Base-by-base conservation (phyloP, 768 basidiomycete genomes). In the Omphalotus guepiniiformis region DNA sequence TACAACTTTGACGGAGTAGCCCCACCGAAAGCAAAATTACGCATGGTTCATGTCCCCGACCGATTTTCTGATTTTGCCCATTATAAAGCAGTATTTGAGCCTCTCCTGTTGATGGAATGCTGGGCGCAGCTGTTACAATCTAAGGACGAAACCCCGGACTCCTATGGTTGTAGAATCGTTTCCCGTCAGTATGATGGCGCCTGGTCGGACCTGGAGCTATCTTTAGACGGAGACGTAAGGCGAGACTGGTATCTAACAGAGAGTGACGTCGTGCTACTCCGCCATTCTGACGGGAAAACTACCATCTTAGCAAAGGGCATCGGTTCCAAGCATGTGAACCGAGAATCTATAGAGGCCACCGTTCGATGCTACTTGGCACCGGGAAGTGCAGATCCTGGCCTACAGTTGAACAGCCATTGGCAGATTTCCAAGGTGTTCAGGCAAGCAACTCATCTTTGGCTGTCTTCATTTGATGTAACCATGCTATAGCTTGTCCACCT, bases 111-210 rank as follows among this genome's bases (percentile, higher is more conserved):
- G 16, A 69, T 89, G 49, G 96, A 99, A 65, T 83, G 89, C 52
- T 97, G 96, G 94, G 80, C 85, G 23, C 91, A 95, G 59, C 76
- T 95, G 19, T 58, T 74, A 6, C 81, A 89, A 53, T 82, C 90
- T 4, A 91, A 89, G 60, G 83, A 88, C 42, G 83, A 85, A 47
- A 52, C 49, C 6, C 71, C 67, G 38, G 75, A 82, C 5, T 61
- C 63, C 1, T 78, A 82, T 55, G 69, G 75, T 21, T 82, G 80
- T 64, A 83, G 79, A 50, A 74, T 98, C 34, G 73, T 70, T 22
- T 78, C 80, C 13, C 82, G 88, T 15, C 78, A 78, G 50, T 88
- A 80, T 59, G 76, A 80, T 6, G 89, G 93, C 58, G 82, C 87
- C 50, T 97, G 88, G 74, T 58, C 92, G 29, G 89, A 96, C 54